These are phyloP conservation scores for Patellaria atrata DNA, from an alignment of 495 filamentous ascomycete species.

Conservation along the genomic window DNA sequence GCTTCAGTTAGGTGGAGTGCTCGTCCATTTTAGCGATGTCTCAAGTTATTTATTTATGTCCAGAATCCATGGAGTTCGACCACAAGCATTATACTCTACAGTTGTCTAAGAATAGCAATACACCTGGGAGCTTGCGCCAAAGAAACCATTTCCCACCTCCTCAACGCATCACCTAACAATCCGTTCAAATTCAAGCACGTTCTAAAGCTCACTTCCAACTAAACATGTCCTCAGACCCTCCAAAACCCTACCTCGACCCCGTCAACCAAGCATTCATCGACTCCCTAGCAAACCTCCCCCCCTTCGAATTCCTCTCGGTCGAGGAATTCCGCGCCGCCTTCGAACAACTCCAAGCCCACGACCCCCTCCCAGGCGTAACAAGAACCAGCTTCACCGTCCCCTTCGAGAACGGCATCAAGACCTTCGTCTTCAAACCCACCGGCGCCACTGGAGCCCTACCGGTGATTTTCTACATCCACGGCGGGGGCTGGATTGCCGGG, in stretches of 20 bases:
- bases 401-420: slow-evolving; percentile 5
- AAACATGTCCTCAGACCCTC: too few species aligned
- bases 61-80: too few species aligned
- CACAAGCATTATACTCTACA: too few species aligned
- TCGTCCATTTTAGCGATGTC: too few species aligned
- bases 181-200: too few species aligned
- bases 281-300: background rate
- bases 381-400: slow-evolving; percentile 6
- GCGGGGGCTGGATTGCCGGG: slow-evolving; percentile 16
- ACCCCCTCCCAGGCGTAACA: slow-evolving; percentile 6
- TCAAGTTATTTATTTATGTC: too few species aligned
- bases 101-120: too few species aligned
- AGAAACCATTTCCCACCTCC: too few species aligned
- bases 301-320: slow-evolving; percentile 12
- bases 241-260: slow-evolving; percentile 22
- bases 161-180: too few species aligned
- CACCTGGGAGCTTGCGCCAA: too few species aligned
- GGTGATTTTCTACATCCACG: slow-evolving; percentile 17
- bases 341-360: slow-evolving; percentile 10
- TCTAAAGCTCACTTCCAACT: too few species aligned
- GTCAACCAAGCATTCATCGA: slow-evolving; percentile 16
- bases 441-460: slow-evolving; percentile 4
- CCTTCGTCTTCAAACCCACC: slow-evolving; percentile 10
- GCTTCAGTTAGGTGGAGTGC: too few species aligned
- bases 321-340: slow-evolving; percentile 13